Base-by-base conservation (phyloP, 805 yeast genomes). In the Yamadazyma nakazawae region DNA sequence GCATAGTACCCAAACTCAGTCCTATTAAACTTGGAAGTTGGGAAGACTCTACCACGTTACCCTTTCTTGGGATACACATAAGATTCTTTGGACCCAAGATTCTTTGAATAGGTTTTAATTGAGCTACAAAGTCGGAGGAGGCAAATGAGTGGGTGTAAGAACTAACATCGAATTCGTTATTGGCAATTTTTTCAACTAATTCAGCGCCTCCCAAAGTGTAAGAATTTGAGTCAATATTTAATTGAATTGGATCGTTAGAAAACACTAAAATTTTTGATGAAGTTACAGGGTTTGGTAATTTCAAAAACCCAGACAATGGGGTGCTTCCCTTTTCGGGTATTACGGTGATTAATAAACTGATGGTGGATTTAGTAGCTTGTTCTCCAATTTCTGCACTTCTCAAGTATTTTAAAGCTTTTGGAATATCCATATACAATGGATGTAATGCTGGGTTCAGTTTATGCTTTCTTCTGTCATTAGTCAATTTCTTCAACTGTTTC, bases 301-400 rank as follows among this genome's bases (percentile, higher is more conserved):
- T 67, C 18, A 90, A 78, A 4, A 81, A 74, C 12, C 97, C 97
- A 26, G 72, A 70, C 44, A 91, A 66, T 21, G 88, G 86, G 31
- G 83, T 81, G 18, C 86, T 82, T 54, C 97, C 96, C 60, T 80
- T 82, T 49, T 85, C 92, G 17, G 84, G 80, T 26, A 90, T 73
- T 14, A 79, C 70, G 14, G 88, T 76, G 44, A 84, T 79, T 45
- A 87, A 65, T 14, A 86, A 72, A 25, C 66, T 53, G 35, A 92
- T 72, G 19, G 91, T 84, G 18, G 92, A 82, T 55, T 82, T 81
- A n/a, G 76, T 68, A 4, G 76, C 70, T 2, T 92, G 81, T 59
- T 86, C 81, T 5, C 99, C 98, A 5, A 90, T 95, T 64, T 90
- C 97, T 5, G 90, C 81, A 0, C 98, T 96, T 52, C 97, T 76